phyloP scores from a whole-genome alignment of 768 basidiomycete species.

The Amanita rubescens region DNA sequence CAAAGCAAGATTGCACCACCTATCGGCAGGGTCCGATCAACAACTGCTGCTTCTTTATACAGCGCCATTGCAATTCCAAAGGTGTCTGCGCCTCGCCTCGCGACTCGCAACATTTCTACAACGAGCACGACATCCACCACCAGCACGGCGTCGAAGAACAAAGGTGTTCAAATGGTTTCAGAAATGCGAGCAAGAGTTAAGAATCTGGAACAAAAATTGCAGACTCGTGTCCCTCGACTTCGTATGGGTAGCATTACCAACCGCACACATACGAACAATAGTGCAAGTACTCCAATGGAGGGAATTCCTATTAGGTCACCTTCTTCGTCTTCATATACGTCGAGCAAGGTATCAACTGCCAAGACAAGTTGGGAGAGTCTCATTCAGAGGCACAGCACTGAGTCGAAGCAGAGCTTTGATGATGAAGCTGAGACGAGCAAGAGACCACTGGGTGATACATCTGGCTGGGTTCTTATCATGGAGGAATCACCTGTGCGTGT shows the following conservation, averaged over 20 bases:
- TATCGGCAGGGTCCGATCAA: slow-evolving; percentile 46
- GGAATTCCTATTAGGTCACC: slow-evolving; percentile 19
- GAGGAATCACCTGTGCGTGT: slow-evolving; percentile 73
- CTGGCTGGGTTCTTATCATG: slow-evolving; percentile 88
- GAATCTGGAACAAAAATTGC: slow-evolving; percentile 80
- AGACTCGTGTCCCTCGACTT: slow-evolving; percentile 77
- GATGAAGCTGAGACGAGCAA: slow-evolving; percentile 38
- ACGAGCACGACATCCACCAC: slow-evolving; percentile 35
- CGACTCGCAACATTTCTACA: slow-evolving; percentile 30
- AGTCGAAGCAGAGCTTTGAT: slow-evolving; percentile 40
- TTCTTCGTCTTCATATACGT: slow-evolving; percentile 30
- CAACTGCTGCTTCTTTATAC: slow-evolving; percentile 45
- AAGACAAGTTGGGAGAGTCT: slow-evolving; percentile 37
- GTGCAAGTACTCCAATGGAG: slow-evolving; percentile 13
- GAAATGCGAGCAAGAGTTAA: slow-evolving; percentile 84
- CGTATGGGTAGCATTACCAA: slow-evolving; percentile 74
- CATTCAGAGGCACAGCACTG: slow-evolving; percentile 33
- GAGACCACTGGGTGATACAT: slow-evolving; percentile 46
- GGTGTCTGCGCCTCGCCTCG: slow-evolving; percentile 40
- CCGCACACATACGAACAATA: slow-evolving; percentile 33
- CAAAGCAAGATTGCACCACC: slow-evolving; percentile 41
- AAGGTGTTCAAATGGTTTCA: slow-evolving; percentile 87
- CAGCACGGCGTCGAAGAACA: slow-evolving; percentile 57
- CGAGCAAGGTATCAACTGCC: slow-evolving; percentile 32
- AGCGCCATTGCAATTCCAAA: slow-evolving; percentile 39